A percentile compares a stretch with the other conserved stretches of the same genome.
Conservation (phyloP, 306 rosid species). For the Prunus salicina region DNA sequence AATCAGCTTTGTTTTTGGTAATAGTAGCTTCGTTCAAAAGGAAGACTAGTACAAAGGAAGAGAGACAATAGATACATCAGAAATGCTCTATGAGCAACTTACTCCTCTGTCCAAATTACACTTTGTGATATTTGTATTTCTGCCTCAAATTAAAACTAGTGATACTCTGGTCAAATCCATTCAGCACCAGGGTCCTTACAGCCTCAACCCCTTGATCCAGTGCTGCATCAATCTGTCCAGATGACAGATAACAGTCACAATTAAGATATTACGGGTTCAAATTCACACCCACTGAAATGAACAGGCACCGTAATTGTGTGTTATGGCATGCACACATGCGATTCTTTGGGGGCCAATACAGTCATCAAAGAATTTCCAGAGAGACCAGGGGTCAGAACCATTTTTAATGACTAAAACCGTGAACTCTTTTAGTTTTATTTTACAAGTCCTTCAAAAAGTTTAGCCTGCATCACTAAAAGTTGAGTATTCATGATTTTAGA, state of each 20-base stretch:
- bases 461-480: background rate
- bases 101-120: constrained; percentile 27
- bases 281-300: background rate
- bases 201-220: constrained; percentile 79
- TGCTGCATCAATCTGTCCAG: constrained; percentile 67
- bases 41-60: too few species aligned
- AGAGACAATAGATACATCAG: too few species aligned
- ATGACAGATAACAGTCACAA: background rate
- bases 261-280: background rate
- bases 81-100: too few species aligned
- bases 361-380: background rate
- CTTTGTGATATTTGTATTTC: constrained; percentile 85
- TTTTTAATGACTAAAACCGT: background rate
- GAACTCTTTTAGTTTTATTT: background rate
- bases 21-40: too few species aligned
- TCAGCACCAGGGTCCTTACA: constrained; percentile 49
- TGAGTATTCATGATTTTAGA: background rate
- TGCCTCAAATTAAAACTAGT: constrained; percentile 72
- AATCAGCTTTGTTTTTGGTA: too few species aligned
- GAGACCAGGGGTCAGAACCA: background rate
- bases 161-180: constrained; percentile 63
- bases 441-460: background rate
- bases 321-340: background rate
- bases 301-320: background rate
- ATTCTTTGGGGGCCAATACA: background rate